phyloP scores from a whole-genome alignment of 495 filamentous ascomycete genomes.

The Ascodesmis nigricans region DNA sequence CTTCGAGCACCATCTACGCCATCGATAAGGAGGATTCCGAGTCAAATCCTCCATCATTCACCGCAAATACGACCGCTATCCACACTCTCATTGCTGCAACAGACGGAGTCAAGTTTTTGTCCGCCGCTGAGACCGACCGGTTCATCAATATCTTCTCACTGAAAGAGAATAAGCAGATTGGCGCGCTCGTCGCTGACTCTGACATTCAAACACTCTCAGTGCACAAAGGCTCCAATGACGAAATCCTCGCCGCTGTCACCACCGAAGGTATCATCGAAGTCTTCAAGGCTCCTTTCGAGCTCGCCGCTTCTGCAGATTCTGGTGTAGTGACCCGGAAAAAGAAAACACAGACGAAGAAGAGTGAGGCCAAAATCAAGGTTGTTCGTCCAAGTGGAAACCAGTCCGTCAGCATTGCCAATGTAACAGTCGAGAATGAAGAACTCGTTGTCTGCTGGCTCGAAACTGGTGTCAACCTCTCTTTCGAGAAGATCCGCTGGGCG shows the following conservation, averaged over 20 bases:
- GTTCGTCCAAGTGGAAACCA: conserved; percentile 27
- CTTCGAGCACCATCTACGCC: conserved; percentile 33
- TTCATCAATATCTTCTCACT: conserved; percentile 35
- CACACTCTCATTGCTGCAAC: conserved; percentile 29
- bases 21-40: conserved; percentile 28
- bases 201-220: conserved; percentile 26
- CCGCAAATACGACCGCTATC: conserved; percentile 33
- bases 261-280: conserved; percentile 34
- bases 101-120: conserved; percentile 24
- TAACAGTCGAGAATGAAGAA: conserved; percentile 29
- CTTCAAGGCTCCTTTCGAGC: conserved; percentile 32
- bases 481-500: conserved; percentile 33
- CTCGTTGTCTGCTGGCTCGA: conserved; percentile 32
- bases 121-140: conserved; percentile 32
- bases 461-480: conserved; percentile 33
- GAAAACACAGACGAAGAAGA: conserved; percentile 30
- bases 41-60: conserved; percentile 25
- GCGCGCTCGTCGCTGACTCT: conserved; percentile 32
- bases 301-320: conserved; percentile 17
- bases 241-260: conserved; percentile 30
- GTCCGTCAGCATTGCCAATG: conserved; percentile 26
- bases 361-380: conserved; percentile 30
- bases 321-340: conserved; percentile 25
- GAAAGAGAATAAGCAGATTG: conserved; percentile 25
- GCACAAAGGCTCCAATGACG: conserved; percentile 13